phyloP scores from a whole-genome alignment of 441 rosid species.

The Adansonia madagascariensis region DNA sequence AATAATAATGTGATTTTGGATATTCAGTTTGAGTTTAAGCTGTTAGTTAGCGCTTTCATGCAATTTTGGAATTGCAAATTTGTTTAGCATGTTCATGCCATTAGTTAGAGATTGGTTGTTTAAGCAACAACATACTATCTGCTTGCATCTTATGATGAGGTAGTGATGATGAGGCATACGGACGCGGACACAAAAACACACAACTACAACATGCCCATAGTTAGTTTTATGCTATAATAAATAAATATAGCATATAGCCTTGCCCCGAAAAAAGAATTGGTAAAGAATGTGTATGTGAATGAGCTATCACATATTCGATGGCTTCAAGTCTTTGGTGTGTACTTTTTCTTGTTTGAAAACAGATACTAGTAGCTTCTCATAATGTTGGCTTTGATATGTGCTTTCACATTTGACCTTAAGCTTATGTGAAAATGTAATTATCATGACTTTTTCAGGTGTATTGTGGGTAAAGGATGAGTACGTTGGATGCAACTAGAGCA shows the following conservation, averaged over 20 bases:
- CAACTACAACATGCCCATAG: neutral
- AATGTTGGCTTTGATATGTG: slow-evolving; percentile 11
- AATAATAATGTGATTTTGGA: neutral
- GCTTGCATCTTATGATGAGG: neutral
- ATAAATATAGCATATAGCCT: neutral
- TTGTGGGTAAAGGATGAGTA: slow-evolving; percentile 61
- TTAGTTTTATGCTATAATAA: neutral
- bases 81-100: neutral
- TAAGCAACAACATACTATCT: neutral
- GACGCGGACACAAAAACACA: neutral
- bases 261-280: neutral
- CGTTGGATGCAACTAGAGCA: slow-evolving; percentile 83
- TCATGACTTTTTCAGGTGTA: slow-evolving; percentile 27
- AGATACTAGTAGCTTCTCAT: no score
- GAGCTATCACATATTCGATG: neutral
- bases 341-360: neutral
- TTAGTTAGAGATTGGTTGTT: slow-evolving; percentile 2
- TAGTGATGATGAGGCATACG: neutral
- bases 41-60: neutral
- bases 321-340: neutral
- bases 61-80: neutral
- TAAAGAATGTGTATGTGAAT: neutral
- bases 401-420: slow-evolving; percentile 11
- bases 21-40: slow-evolving; percentile 1
- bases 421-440: neutral